A percentile compares a stretch with the other conserved stretches of the same genome.
Conservation (phyloP, 139 green algal species). For the Chloropicon primus region DNA sequence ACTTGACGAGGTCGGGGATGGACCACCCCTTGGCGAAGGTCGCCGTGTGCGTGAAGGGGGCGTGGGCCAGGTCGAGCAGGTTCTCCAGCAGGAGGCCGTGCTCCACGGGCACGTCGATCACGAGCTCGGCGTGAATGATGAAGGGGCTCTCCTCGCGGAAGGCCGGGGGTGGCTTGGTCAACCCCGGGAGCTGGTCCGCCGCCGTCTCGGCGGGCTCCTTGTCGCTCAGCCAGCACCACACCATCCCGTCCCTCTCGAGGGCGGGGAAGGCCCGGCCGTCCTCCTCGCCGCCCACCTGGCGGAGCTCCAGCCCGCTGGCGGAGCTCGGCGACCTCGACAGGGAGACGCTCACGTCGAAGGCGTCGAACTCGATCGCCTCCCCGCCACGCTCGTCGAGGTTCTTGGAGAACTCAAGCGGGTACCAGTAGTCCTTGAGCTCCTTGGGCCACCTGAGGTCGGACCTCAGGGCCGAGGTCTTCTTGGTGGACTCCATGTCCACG, state of each 20-base stretch:
- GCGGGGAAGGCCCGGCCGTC: constrained; percentile 55
- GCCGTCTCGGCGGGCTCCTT: not conserved
- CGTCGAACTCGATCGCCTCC: not conserved
- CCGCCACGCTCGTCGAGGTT: not conserved
- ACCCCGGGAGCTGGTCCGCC: not conserved
- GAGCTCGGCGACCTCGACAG: too few species aligned
- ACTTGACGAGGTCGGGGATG: constrained; percentile 80
- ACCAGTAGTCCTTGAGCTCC: not conserved
- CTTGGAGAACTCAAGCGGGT: not conserved
- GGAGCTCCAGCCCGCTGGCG: too few species aligned
- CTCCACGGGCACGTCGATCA: constrained; percentile 91
- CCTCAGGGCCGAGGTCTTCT: not conserved
- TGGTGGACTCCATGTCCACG: not conserved
- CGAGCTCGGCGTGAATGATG: constrained; percentile 72
- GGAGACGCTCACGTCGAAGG: not conserved
- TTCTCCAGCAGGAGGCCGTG: constrained; percentile 98
- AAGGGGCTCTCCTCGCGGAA: constrained; percentile 46
- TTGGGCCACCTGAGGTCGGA: not conserved
- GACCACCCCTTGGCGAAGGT: constrained; percentile 96
- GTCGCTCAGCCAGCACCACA: constrained; percentile 49
- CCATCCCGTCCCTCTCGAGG: constrained; percentile 77
- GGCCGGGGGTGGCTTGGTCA: constrained; percentile 31
- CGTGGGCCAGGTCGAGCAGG: constrained; percentile 93
- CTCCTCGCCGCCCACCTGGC: too few species aligned
- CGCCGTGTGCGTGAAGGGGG: constrained; percentile 92